A percentile compares a stretch with the other conserved stretches of the same genome.
Conservation (phyloP, 108 stramenopile species). For the Nannochloropsis gaditana region DNA sequence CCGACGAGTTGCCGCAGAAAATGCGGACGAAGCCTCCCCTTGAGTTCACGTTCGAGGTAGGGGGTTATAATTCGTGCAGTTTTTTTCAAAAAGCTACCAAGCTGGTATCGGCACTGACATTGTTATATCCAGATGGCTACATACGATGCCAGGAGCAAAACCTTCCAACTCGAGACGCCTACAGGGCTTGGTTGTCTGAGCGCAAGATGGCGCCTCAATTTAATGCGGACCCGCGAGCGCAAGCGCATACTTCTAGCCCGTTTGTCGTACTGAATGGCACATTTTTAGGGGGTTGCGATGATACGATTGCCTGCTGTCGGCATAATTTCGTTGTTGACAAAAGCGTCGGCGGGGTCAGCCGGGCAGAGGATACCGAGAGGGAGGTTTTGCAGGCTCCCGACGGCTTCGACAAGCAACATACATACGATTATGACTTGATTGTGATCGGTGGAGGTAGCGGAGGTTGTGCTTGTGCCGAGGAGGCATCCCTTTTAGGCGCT, state of each 20-base stretch:
- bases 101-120: background rate
- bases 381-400: background rate
- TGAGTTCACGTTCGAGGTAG: slow-evolving; percentile 5
- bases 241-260: background rate
- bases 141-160: background rate
- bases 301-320: slow-evolving; percentile 36
- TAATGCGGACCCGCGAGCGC: background rate
- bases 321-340: background rate
- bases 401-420: slow-evolving; percentile 61
- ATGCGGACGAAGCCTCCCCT: background rate
- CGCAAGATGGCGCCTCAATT: background rate
- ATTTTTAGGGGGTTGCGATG: slow-evolving; percentile 48
- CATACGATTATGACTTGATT: slow-evolving; percentile 89
- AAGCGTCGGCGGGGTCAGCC: background rate
- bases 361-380: background rate
- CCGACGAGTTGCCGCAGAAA: too few species aligned
- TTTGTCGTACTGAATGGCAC: background rate
- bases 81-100: background rate
- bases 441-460: slow-evolving; percentile 97
- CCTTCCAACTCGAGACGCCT: background rate
- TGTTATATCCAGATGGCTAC: background rate
- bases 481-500: slow-evolving; percentile 82
- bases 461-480: slow-evolving; percentile 72
- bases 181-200: background rate
- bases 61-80: background rate